These are phyloP conservation scores for Artemisia tridentata DNA, from an alignment of 129 eudicot species.

Conservation along the genomic window DNA sequence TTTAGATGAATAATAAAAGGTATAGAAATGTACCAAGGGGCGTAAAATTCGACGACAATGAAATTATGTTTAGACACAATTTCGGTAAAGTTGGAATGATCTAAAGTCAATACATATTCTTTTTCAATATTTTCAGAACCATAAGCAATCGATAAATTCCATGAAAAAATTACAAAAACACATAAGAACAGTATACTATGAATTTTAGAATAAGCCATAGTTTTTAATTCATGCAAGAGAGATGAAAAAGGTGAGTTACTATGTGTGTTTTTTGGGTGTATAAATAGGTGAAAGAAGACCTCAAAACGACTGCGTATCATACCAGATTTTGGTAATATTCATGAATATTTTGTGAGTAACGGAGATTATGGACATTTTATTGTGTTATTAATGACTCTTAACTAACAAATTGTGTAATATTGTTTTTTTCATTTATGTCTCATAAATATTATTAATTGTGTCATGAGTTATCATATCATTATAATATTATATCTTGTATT, in stretches of 20 bases:
- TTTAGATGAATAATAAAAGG: neutral
- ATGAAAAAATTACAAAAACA: conserved; percentile 21
- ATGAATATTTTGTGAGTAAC: conserved; percentile 22
- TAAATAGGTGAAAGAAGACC: conserved; percentile 25
- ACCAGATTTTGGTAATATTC: conserved; percentile 4
- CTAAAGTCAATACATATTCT: conserved; percentile 60
- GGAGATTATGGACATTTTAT: conserved; percentile 13
- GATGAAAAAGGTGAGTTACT: conserved; percentile 14
- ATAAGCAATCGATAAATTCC: conserved; percentile 16
- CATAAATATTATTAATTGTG: neutral
- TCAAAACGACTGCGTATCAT: conserved; percentile 22
- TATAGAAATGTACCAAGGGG: conserved; percentile 56
- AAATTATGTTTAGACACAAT: conserved; percentile 44
- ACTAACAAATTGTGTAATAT: neutral
- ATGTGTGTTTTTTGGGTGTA: conserved; percentile 23
- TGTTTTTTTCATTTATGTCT: neutral
- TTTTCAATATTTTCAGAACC: conserved; percentile 33
- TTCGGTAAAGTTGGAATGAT: conserved; percentile 54
- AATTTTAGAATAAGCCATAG: conserved; percentile 36
- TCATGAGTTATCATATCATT: neutral
- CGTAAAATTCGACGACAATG: conserved; percentile 74
- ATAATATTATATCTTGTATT: neutral
- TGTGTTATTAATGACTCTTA: conserved; percentile 8
- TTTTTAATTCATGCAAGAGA: conserved; percentile 19
- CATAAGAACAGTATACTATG: conserved; percentile 11